These are phyloP conservation scores for Chionographis japonica DNA, from an alignment of 106 monocot genomes.

Conservation along the genomic window DNA sequence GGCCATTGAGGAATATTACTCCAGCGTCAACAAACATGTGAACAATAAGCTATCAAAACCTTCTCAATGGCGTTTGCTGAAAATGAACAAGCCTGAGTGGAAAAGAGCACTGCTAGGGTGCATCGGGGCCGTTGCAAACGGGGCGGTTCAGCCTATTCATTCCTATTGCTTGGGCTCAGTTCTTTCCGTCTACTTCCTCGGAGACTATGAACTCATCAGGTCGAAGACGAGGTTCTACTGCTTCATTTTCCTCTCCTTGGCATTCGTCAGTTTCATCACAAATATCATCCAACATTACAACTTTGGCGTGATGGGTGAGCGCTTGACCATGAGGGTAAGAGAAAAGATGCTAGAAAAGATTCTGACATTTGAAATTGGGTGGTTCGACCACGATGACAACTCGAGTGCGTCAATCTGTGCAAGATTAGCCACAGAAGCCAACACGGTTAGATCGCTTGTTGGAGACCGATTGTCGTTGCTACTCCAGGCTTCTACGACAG, in stretches of 20 bases:
- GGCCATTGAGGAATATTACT: background rate
- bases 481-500: constrained; percentile 2
- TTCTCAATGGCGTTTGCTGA: constrained; percentile 16
- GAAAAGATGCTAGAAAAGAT: constrained; percentile 13
- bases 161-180: constrained; percentile 12
- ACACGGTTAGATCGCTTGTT: constrained; percentile 24
- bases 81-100: constrained; percentile 27
- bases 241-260: background rate
- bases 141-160: constrained; percentile 5
- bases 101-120: constrained; percentile 13
- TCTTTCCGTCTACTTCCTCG: constrained; percentile 14
- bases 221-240: constrained; percentile 1
- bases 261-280: background rate
- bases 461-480: constrained; percentile 26
- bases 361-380: constrained; percentile 17
- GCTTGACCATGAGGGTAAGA: constrained; percentile 12
- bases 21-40: background rate
- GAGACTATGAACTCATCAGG: constrained; percentile 10
- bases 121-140: constrained; percentile 6
- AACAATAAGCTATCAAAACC: background rate
- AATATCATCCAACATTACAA: constrained; percentile 21
- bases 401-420: constrained; percentile 11
- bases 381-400: constrained; percentile 21
- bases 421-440: constrained; percentile 12
- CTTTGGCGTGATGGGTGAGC: constrained; percentile 17